Base-by-base conservation (phyloP, 176 grass and related monocot species). In the Saccharum spontaneum region DNA sequence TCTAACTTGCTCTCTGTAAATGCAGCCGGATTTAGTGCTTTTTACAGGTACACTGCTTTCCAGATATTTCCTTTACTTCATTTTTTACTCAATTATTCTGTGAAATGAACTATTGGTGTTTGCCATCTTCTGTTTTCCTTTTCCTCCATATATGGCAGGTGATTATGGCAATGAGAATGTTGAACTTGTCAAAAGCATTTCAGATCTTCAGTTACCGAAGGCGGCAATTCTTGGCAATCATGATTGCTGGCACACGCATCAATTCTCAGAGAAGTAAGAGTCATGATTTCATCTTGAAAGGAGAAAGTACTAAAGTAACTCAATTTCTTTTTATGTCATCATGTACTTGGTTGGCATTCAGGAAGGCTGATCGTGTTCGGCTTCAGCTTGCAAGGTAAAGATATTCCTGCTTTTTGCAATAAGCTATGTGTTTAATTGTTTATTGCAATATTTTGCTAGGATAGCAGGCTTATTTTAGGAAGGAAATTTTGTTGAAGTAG, bases 111-210 rank as follows among this genome's bases (percentile, higher is more conserved):
- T 37, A 15, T 55, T 79, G 31, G 15, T 80, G 13, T 81, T 81
- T 84, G 26, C 12, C 34, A 54, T 63, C 45, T 84, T 34, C n/a
- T 45, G 17, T 45, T 69, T 83, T 17, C 24, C 75, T 5, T 22
- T 44, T 44, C 10, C 31, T 76, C 41, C n/a, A 48, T 63, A 33
- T 77, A 33, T 88, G 86, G 81, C 91, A 95, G 93, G 91, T 86
- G 93, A 96, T 80, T 95, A 89, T 89, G 97, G 97, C 31, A 96
- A 96, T 17, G 93, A 99, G 84, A 94, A 99, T 89, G 91, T 96
- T 77, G 70, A 91, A 81, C 97, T 99, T 94, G 97, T 99, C 64
- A 73, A 75, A 92, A 96, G 93, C 86, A 96, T 99, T 92, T 94
- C 97, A 37, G 86, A 91, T 62, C 88, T 99, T 76, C 81, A 86